Evolutionary conservation across 768 basidiomycete genomes (phyloP), one percentile per base, ranked within the genome.

Genomic region (Botryobasidium botryosum): DNA sequence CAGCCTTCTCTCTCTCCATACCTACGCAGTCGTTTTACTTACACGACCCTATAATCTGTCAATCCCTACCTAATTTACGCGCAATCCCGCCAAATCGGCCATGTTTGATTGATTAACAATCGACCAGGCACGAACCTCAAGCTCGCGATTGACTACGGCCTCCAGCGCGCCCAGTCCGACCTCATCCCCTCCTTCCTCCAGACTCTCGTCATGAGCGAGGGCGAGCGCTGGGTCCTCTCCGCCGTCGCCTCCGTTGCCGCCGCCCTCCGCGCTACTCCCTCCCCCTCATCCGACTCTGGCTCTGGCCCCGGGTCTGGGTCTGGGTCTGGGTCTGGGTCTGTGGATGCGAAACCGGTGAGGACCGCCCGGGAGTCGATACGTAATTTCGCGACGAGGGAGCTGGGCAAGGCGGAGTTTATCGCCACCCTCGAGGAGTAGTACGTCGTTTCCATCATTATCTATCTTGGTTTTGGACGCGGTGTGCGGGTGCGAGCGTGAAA

Each of bases 121-220:
- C 18, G 37, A 6, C 24, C 46, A 77, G 81, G 81, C 35, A 70
- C 74, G 15, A 87, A 91, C 57, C 71, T 97, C 44, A 91, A 92
- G 58, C 70, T 88, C 36, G 91, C 88, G 2, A 94, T 96, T 42
- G 84, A 90, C 56, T 79, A 79, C 52, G 86, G 86, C 17, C 68
- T 92, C 33, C 72, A 80, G 50, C 77, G 74, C 54, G 75, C 77
- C 0, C 80, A 86, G 57, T 80, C 74, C 49, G 79, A 85, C 55
- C 69, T 97, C 36, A 81, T 85, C 40, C 83, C 91, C 3, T 88
- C 85, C 1, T 96, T 91, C 61, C 65, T 97, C 54, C 91, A 97
- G 63, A 87, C 87, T 13, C 65, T 96, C 28, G 75, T 97, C 52
- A 96, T 96, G 91, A 87, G 83, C 45, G 90, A 94, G 66, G 91